Percentiles rank a stretch among this genome's conserved stretches.
Conservation (phyloP, 208 protist species). For the Angomonas deanei region DNA sequence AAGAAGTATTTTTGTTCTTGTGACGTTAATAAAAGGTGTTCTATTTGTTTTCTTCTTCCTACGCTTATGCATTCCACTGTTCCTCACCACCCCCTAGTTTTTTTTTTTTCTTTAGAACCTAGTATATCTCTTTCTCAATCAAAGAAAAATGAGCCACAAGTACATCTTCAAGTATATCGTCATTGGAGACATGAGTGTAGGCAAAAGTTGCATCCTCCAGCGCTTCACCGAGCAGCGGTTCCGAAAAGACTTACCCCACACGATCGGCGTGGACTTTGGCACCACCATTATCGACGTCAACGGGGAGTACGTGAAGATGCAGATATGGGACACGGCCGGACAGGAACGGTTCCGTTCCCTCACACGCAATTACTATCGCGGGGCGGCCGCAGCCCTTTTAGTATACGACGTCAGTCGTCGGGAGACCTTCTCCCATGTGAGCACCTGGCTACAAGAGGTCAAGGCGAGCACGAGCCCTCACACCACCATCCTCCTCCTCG, state of each 20-base stretch:
- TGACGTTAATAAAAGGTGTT: not conserved
- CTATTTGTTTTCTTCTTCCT: not conserved
- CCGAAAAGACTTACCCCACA: constrained; percentile 92
- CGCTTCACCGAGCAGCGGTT: constrained; percentile 98
- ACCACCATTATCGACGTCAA: constrained; percentile 94
- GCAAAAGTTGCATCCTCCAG: constrained; percentile 96
- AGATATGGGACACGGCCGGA: constrained; percentile 97
- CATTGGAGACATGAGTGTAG: constrained; percentile 96
- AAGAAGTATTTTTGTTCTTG: too few species aligned
- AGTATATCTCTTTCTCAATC: not conserved
- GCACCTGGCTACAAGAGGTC: constrained; percentile 94
- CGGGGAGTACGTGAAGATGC: constrained; percentile 95
- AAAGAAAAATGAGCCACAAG: constrained; percentile 59
- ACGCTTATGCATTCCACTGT: not conserved
- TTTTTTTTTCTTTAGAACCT: too few species aligned
- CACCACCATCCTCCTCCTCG: constrained; percentile 89
- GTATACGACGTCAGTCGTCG: constrained; percentile 94
- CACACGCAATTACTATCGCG: constrained; percentile 95
- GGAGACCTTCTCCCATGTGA: constrained; percentile 81
- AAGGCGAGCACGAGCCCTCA: constrained; percentile 82
- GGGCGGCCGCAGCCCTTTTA: constrained; percentile 93
- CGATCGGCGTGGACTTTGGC: constrained; percentile 98
- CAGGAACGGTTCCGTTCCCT: constrained; percentile 90
- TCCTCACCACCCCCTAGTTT: too few species aligned
- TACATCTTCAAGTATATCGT: constrained; percentile 99